Evolutionary conservation across 2,329 filamentous ascomycete genomes (phyloP).

Genomic region (Cladosporium sp.): DNA sequence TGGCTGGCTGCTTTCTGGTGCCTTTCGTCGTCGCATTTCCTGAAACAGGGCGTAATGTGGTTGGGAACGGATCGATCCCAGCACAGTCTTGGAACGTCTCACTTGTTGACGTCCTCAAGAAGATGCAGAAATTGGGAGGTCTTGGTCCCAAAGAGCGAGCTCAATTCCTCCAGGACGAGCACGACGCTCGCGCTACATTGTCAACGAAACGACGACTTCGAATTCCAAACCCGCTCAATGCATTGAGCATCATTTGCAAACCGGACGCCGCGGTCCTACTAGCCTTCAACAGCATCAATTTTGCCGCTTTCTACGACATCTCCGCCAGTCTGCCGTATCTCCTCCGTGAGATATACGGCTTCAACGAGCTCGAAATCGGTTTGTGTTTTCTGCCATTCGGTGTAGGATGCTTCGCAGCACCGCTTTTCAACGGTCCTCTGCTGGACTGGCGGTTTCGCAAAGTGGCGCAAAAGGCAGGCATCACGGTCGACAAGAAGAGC

Average conservation of each 20-base stretch:
- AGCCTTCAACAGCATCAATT: conserved; percentile 28
- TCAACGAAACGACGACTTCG: conserved; percentile 20
- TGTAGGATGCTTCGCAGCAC: conserved; percentile 33
- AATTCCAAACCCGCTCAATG: conserved; percentile 42
- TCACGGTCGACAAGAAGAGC: conserved; percentile 57
- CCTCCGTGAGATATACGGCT: conserved; percentile 33
- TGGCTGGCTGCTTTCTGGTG: conserved; percentile 29
- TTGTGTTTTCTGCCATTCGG: conserved; percentile 32
- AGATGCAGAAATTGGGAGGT: not conserved
- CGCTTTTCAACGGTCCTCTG: conserved; percentile 46
- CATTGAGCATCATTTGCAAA: conserved; percentile 35
- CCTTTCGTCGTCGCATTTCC: conserved; percentile 27
- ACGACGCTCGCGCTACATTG: conserved; percentile 23
- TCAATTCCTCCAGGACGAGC: not conserved
- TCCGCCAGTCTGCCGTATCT: conserved; percentile 42
- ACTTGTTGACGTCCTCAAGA: conserved; percentile 24
- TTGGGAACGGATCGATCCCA: conserved; percentile 34
- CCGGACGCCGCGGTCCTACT: conserved; percentile 22
- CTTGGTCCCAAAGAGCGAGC: not conserved
- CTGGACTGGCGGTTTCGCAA: conserved; percentile 71
- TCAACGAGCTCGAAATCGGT: conserved; percentile 25
- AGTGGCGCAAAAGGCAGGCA: conserved; percentile 55
- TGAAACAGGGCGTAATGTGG: conserved; percentile 38
- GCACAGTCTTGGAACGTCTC: conserved; percentile 26
- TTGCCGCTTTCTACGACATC: conserved; percentile 45